phyloP scores from a whole-genome alignment of 2,329 filamentous ascomycete species.

The Akanthomyces lecanii region DNA sequence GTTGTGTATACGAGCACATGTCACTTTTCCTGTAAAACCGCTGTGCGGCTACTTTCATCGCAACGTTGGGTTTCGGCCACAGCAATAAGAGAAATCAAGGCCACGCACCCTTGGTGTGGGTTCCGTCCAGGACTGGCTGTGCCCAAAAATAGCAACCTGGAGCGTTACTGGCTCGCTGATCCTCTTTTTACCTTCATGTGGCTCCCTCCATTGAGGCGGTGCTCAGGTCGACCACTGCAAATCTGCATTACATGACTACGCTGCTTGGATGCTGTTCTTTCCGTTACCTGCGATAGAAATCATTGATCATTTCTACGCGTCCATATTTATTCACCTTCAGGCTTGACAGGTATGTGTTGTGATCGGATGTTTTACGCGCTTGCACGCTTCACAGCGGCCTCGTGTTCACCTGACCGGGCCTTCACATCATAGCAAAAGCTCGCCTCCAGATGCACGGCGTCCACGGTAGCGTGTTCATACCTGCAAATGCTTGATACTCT shows the following conservation, averaged over 20 bases:
- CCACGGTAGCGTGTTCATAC: background rate
- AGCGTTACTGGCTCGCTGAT: background rate
- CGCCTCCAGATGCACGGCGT: background rate
- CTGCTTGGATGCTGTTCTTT: background rate
- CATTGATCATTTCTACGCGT: no score
- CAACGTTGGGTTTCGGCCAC: background rate
- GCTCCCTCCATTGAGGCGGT: constrained; percentile 10
- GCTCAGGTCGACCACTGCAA: background rate
- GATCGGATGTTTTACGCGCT: background rate
- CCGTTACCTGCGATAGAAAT: no score
- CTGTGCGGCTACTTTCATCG: background rate
- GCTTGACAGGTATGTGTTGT: background rate
- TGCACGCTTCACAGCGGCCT: background rate
- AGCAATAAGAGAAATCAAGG: background rate
- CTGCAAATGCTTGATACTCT: background rate
- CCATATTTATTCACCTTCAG: background rate
- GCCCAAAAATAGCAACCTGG: constrained; percentile 13
- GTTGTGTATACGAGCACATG: background rate
- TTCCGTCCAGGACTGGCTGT: background rate
- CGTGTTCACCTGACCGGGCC: background rate
- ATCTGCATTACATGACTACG: background rate
- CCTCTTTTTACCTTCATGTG: background rate
- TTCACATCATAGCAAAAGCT: background rate
- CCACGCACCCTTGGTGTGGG: background rate
- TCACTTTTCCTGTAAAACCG: background rate